These are phyloP conservation scores for Penicillium malachiteum DNA, from an alignment of 495 filamentous ascomycete species.

Conservation along the genomic window DNA sequence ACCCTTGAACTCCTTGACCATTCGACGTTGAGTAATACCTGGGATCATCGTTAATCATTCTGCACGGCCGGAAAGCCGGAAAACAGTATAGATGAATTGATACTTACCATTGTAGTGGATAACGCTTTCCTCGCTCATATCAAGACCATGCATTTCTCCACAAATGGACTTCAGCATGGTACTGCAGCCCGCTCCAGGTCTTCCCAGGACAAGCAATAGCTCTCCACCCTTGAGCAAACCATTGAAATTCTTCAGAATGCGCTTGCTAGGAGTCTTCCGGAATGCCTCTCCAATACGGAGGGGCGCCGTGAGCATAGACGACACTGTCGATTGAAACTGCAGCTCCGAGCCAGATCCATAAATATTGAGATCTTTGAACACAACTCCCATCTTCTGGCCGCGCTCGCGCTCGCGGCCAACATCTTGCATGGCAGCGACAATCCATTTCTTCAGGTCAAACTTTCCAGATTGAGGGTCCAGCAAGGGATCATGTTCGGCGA, in stretches of 20 bases:
- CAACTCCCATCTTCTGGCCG: slow-evolving; percentile 35
- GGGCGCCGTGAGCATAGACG: slow-evolving; percentile 41
- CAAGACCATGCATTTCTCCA: slow-evolving; percentile 75
- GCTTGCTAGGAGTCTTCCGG: slow-evolving; percentile 25
- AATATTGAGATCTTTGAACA: slow-evolving; percentile 50
- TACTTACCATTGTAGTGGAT: slow-evolving; percentile 69
- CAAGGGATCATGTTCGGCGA: slow-evolving; percentile 20
- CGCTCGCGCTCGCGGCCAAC: slow-evolving; percentile 25
- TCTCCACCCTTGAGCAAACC: slow-evolving; percentile 72
- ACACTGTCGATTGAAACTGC: slow-evolving; percentile 52
- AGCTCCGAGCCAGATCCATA: slow-evolving; percentile 51
- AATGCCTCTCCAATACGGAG: slow-evolving; percentile 27
- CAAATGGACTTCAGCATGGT: slow-evolving; percentile 79
- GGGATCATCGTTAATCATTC: slow-evolving; percentile 17
- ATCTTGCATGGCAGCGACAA: slow-evolving; percentile 27
- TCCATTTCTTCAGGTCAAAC: slow-evolving; percentile 31
- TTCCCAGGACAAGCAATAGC: slow-evolving; percentile 79
- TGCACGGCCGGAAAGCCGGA: neutral
- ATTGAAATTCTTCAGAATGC: slow-evolving; percentile 68
- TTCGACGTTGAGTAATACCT: slow-evolving; percentile 24
- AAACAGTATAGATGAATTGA: neutral
- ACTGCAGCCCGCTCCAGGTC: slow-evolving; percentile 72
- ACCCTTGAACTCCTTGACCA: slow-evolving; percentile 62
- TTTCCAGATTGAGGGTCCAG: slow-evolving; percentile 28
- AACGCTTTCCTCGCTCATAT: slow-evolving; percentile 60